Percentiles rank a stretch among this genome's conserved stretches.
These are phyloP conservation scores for Cruciata laevipes DNA, from an alignment of 257 asterid species.

Conservation along the genomic window DNA sequence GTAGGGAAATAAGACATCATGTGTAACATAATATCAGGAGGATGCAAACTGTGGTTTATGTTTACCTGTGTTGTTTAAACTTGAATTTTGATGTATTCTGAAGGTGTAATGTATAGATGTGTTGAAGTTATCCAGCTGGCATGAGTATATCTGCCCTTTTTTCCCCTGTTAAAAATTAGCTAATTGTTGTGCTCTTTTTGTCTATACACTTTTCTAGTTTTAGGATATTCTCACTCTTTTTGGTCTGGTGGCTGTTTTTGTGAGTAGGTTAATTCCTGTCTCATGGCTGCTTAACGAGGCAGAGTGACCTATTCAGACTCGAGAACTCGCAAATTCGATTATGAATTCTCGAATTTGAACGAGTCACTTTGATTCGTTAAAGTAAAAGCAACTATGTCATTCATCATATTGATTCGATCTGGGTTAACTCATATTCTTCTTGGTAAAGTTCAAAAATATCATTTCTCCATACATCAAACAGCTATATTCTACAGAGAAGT, in stretches of 20 bases:
- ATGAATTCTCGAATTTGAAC: too few species aligned
- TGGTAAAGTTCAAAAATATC: too few species aligned
- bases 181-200: not conserved
- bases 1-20: not conserved
- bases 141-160: not conserved
- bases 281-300: too few species aligned
- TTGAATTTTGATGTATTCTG: not conserved
- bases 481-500: too few species aligned
- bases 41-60: not conserved
- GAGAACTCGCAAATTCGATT: too few species aligned
- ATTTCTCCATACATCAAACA: too few species aligned
- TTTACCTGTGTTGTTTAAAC: not conserved
- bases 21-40: not conserved
- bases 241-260: not conserved
- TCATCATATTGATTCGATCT: too few species aligned
- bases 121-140: not conserved
- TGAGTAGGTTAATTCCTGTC: too few species aligned
- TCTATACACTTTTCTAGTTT: not conserved
- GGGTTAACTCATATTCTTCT: too few species aligned
- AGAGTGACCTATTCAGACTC: too few species aligned
- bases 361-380: too few species aligned
- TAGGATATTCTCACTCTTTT: not conserved
- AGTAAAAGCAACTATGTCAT: too few species aligned
- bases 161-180: not conserved
- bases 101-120: not conserved